Evolutionary conservation across 495 filamentous ascomycete genomes (phyloP).

Genomic region (Rhizodiscina lignyota): DNA sequence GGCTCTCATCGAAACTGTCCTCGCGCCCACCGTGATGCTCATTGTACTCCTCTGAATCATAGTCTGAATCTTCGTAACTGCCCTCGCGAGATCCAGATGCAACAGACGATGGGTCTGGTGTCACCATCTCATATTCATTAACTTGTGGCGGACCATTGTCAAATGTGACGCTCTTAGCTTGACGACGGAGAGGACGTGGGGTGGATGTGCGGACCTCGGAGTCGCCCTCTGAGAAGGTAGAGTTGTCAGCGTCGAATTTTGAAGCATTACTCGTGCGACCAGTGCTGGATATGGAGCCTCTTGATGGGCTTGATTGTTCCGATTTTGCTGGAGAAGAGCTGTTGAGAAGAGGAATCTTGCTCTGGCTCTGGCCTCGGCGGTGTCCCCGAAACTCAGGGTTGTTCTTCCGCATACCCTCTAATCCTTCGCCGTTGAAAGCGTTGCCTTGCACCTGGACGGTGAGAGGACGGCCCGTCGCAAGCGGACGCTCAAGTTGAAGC

Average conservation of each 20-base stretch:
- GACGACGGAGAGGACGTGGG: conserved; percentile 44
- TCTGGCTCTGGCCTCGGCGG: conserved; percentile 20
- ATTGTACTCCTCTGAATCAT: conserved; percentile 47
- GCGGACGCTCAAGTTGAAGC: conserved; percentile 58
- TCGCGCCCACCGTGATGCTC: conserved; percentile 48
- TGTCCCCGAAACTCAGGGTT: conserved; percentile 17
- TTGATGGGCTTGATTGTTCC: conserved; percentile 56
- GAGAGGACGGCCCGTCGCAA: conserved; percentile 43
- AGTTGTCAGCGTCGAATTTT: conserved; percentile 40
- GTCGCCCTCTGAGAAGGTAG: conserved; percentile 25
- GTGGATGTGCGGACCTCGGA: conserved; percentile 33
- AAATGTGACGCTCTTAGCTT: conserved; percentile 92
- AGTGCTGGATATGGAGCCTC: conserved; percentile 53
- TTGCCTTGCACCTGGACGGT: conserved; percentile 47
- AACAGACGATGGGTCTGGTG: conserved; percentile 79
- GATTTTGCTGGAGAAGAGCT: conserved; percentile 10
- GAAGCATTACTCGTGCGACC: conserved; percentile 23
- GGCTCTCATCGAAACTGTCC: conserved; percentile 82
- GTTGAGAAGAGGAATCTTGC: conserved; percentile 17
- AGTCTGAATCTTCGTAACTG: conserved; percentile 66
- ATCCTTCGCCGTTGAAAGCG: conserved; percentile 29
- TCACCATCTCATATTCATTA: conserved; percentile 96
- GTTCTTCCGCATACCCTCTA: conserved; percentile 28
- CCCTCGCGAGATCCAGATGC: conserved; percentile 77
- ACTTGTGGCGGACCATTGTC: conserved; percentile 84